A percentile compares a stretch with the other conserved stretches of the same genome.
Evolutionary conservation across 768 basidiomycete species (phyloP).

Genomic region (Boletus eberwhitei): DNA sequence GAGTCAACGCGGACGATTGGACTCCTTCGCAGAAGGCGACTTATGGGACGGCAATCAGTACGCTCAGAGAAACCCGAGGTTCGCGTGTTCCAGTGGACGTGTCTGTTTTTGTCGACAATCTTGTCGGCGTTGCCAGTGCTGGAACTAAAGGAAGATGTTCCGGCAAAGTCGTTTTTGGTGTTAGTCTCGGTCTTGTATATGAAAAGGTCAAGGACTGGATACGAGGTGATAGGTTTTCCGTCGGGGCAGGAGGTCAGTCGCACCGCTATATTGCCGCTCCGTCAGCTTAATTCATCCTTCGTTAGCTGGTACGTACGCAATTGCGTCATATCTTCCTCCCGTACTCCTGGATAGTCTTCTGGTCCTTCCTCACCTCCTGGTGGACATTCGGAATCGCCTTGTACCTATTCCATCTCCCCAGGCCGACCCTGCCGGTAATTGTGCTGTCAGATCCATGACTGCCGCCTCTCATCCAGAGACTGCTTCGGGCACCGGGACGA

Average conservation of each 20-base stretch:
- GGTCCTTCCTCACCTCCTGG: slow-evolving; percentile 61
- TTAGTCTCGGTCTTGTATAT: slow-evolving; percentile 41
- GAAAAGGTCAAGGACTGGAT: slow-evolving; percentile 51
- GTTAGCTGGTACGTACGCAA: slow-evolving; percentile 64
- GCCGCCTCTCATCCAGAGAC: slow-evolving; percentile 13
- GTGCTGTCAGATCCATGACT: slow-evolving; percentile 16
- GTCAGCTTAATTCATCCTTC: slow-evolving; percentile 10
- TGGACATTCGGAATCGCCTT: slow-evolving; percentile 60
- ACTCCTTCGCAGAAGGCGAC: slow-evolving; percentile 68
- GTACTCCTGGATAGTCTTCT: slow-evolving; percentile 62
- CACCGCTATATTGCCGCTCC: background rate
- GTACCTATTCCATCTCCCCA: slow-evolving; percentile 46
- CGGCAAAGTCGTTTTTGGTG: slow-evolving; percentile 40
- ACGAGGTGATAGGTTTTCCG: slow-evolving; percentile 62
- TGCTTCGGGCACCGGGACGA: slow-evolving; percentile 1
- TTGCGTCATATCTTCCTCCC: slow-evolving; percentile 69
- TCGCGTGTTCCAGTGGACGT: slow-evolving; percentile 55
- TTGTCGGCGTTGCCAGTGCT: slow-evolving; percentile 58
- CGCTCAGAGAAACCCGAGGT: slow-evolving; percentile 41
- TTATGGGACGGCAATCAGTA: slow-evolving; percentile 67
- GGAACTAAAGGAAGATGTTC: slow-evolving; percentile 42
- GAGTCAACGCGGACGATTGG: slow-evolving; percentile 65
- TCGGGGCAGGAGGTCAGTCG: slow-evolving; percentile 76
- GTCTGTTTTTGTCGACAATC: slow-evolving; percentile 52
- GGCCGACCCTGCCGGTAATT: slow-evolving; percentile 32